phyloP scores from a whole-genome alignment of 2,329 filamentous ascomycete species.

The Exophiala calicioides region DNA sequence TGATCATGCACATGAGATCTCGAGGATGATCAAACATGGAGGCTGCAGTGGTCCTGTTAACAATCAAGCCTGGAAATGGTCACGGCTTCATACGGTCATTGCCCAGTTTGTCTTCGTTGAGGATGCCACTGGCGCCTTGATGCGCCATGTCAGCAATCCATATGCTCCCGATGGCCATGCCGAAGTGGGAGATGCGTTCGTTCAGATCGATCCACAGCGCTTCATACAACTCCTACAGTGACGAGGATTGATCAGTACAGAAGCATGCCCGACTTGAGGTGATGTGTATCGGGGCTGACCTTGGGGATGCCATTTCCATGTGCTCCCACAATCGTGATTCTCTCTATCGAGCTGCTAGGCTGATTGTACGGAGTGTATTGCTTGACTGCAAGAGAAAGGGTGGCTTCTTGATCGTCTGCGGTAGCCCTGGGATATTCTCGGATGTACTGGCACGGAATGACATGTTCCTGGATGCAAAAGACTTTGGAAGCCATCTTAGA shows the following conservation, averaged over 20 bases:
- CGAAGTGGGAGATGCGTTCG: conserved; percentile 50
- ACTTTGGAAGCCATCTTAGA: too few species aligned
- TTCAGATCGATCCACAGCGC: conserved; percentile 78
- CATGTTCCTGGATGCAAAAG: conserved; percentile 36
- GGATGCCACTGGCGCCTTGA: conserved; percentile 70
- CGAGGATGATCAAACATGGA: conserved; percentile 75
- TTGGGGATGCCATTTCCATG: conserved; percentile 59
- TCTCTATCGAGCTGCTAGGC: conserved; percentile 42
- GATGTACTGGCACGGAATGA: conserved; percentile 50
- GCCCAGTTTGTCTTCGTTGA: conserved; percentile 71
- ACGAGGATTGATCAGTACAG: too few species aligned
- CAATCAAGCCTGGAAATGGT: too few species aligned
- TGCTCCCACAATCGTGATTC: conserved; percentile 55
- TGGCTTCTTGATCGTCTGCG: conserved; percentile 49
- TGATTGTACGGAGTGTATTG: conserved; percentile 55
- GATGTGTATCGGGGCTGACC: too few species aligned
- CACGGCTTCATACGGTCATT: too few species aligned
- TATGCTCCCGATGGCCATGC: conserved; percentile 69
- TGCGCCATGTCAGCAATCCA: conserved; percentile 79
- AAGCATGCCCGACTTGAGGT: too few species aligned
- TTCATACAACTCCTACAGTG: conserved; percentile 83
- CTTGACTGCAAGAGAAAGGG: conserved; percentile 53
- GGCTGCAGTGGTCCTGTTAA: too few species aligned
- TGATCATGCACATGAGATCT: conserved; percentile 65
- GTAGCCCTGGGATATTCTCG: conserved; percentile 53